Base-by-base conservation (phyloP, 2,329 filamentous ascomycete genomes). In the Aspergillus pseudotamarii region DNA sequence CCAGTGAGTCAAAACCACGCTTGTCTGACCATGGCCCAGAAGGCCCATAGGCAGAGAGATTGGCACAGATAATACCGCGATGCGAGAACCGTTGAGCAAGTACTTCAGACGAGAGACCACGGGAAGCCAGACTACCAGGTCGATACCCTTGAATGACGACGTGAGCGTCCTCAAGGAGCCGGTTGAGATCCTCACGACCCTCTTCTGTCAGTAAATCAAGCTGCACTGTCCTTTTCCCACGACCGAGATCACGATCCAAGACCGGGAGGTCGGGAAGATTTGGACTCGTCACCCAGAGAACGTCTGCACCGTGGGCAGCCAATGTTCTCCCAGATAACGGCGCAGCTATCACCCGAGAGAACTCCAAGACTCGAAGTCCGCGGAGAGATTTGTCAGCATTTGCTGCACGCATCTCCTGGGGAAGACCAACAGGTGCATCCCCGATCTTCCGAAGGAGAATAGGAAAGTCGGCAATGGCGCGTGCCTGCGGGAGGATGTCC, bases 1-100 rank as follows among this genome's bases (percentile, higher is more conserved):
- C 81, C 4, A 85, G 75, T 0, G 84, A 86, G 65, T 88, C 86
- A 59, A 85, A 88, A 0, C 86, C 85, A 2, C 86, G 76, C 2
- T 81, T 74, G 0, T 68, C 61, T 0, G 71, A 65, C 83, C 83
- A 85, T 0, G 82, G 82, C 0, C 85, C 84, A 0, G 72, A 60
- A 0, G 80, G 76, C 0, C 84, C 85, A 62, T 83, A 88, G 0
- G 86, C 85, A 0, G 83, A 85, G 26, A 88, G 67, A 57, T 80
- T 86, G 2, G 84, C 85, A 6, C 79, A 75, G 30, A 88, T 76
- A 14, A 88, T 76, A 1, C 74, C 75, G 10, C 62, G 63, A 36
- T 58, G 6, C 0, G 83, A 78, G 28, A 82, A 83, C 4, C 76
- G 55, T 26, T 69, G 66, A 1, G 72, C 66, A 0, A 86, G 69